Conservation (phyloP, 176 grass and related monocot species). For the Musa schizocarpa region DNA sequence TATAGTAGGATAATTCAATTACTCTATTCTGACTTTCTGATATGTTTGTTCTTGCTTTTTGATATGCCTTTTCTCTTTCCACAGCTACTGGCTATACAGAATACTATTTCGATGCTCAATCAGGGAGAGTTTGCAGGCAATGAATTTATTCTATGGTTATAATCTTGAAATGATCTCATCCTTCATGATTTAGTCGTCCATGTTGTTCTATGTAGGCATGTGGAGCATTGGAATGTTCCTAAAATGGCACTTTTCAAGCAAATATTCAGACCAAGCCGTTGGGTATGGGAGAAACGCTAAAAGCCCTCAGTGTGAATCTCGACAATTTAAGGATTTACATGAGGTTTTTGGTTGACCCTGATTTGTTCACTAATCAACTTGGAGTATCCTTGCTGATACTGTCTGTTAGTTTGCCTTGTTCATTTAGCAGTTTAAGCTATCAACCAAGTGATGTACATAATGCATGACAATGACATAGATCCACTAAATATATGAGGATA, state of each 20-base stretch:
- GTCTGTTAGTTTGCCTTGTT: not conserved
- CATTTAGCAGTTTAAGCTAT: not conserved
- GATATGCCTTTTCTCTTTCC: not conserved
- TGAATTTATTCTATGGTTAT: not conserved
- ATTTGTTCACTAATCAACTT: not conserved
- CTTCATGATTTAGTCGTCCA: not conserved
- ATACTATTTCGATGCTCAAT: constrained; percentile 61
- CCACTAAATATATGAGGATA: not conserved
- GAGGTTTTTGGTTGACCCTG: too few relatives aligned
- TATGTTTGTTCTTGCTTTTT: constrained; percentile 3
- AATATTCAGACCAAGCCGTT: constrained; percentile 80
- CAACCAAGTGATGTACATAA: not conserved
- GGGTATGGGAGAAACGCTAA: constrained; percentile 55
- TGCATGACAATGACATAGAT: not conserved
- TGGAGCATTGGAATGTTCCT: constrained; percentile 83
- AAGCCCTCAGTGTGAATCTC: not conserved
- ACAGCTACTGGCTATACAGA: constrained; percentile 91
- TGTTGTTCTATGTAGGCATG: constrained; percentile 36
- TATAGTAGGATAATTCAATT: not conserved
- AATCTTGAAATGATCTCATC: not conserved
- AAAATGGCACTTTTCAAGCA: constrained; percentile 79
- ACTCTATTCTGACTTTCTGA: not conserved
- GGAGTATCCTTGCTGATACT: not conserved
- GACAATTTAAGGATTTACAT: not conserved
- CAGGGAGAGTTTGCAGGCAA: constrained; percentile 54